These are phyloP conservation scores for Suhomyces faveliae DNA, from an alignment of 805 yeast genomes.

Conservation along the genomic window DNA sequence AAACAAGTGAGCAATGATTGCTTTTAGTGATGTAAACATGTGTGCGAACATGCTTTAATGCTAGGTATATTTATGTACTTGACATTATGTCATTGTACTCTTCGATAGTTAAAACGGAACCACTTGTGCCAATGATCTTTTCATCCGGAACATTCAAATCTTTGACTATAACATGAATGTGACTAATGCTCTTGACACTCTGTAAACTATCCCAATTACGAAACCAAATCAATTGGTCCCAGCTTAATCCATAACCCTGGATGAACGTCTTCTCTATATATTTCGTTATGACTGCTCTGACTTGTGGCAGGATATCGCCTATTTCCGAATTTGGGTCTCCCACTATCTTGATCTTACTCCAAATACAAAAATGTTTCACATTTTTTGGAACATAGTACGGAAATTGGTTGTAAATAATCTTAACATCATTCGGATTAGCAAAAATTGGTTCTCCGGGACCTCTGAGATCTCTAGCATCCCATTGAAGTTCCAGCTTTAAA, in stretches of 20 bases:
- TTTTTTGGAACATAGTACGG: conserved; percentile 59
- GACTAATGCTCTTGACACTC: conserved; percentile 65
- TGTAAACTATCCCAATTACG: conserved; percentile 70
- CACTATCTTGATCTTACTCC: conserved; percentile 61
- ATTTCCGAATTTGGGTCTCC: conserved; percentile 47
- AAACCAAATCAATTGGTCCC: conserved; percentile 58
- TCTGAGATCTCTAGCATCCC: conserved; percentile 43
- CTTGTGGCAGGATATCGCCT: conserved; percentile 50
- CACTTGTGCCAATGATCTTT: conserved; percentile 12
- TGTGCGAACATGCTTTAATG: background rate
- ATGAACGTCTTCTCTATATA: conserved; percentile 51
- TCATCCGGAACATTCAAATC: conserved; percentile 25
- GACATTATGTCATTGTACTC: conserved; percentile 8
- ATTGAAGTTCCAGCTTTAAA: conserved; percentile 45
- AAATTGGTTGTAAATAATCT: conserved; percentile 56
- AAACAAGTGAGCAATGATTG: background rate
- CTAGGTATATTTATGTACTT: background rate
- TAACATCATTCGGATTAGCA: conserved; percentile 40
- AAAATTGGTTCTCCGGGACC: conserved; percentile 41
- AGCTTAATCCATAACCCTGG: conserved; percentile 38
- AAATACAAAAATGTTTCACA: conserved; percentile 59
- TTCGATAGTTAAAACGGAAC: conserved; percentile 11
- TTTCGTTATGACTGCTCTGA: conserved; percentile 42
- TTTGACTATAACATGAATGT: conserved; percentile 61
- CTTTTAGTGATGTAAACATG: background rate